Percentiles rank a stretch among this genome's conserved stretches.
Evolutionary conservation across 177 flowering plant species (phyloP).

Genomic region (Vitis hybrid): DNA sequence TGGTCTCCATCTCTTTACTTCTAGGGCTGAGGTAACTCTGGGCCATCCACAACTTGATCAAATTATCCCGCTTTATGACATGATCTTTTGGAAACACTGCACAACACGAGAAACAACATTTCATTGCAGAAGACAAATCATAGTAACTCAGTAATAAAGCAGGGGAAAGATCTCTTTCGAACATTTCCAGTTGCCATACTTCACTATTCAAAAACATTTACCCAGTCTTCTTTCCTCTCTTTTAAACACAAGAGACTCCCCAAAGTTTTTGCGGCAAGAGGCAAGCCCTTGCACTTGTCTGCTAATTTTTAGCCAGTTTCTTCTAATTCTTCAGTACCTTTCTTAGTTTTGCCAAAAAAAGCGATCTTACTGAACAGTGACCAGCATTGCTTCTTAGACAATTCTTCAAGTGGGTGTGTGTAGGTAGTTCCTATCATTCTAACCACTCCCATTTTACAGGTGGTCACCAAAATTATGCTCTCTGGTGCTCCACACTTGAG

Average conservation of each 20-base stretch:
- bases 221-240: conserved; percentile 7
- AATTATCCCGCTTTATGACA: no score
- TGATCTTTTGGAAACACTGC: no score
- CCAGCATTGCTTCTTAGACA: conserved; percentile 12
- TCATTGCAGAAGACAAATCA: no score
- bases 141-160: no score
- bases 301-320: conserved; percentile 12
- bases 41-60: no score
- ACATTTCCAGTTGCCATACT: conserved; percentile 12
- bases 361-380: conserved; percentile 8
- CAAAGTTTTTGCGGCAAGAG: conserved; percentile 18
- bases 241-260: conserved; percentile 15
- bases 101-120: no score
- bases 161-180: background rate
- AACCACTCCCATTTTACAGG: no score
- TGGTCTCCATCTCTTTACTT: no score
- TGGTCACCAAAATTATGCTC: no score
- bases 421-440: no score
- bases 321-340: background rate
- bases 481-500: no score
- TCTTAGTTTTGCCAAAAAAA: background rate
- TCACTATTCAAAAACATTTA: background rate
- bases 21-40: no score
- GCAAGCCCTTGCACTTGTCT: conserved; percentile 19
- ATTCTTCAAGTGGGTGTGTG: background rate